These are phyloP conservation scores for Trypethelium eluteriae DNA, from an alignment of 495 filamentous ascomycete genomes.

Conservation along the genomic window DNA sequence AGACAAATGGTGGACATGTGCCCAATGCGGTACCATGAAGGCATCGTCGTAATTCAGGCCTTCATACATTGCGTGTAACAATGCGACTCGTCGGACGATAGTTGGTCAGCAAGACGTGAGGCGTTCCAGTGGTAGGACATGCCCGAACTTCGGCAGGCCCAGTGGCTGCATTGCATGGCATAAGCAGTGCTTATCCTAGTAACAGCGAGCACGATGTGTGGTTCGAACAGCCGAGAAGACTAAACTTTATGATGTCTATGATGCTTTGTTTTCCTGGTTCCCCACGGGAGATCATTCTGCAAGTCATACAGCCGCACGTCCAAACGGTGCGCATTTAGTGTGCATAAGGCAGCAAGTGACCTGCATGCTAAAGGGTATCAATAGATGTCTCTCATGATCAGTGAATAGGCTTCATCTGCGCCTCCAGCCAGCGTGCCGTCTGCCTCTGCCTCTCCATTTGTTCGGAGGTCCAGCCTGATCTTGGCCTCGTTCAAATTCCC, in stretches of 20 bases:
- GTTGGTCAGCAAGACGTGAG: background rate
- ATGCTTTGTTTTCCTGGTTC: background rate
- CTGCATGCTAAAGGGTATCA: background rate
- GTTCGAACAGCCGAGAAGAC: conserved; percentile 7
- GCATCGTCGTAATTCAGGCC: conserved; percentile 14
- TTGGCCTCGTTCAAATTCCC: conserved; percentile 7
- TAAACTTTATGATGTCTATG: conserved; percentile 7
- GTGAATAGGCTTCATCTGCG: background rate
- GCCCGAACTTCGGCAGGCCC: background rate
- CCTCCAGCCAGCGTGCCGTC: background rate
- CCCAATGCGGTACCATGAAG: conserved; percentile 37
- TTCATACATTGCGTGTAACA: background rate
- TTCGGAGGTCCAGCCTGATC: background rate
- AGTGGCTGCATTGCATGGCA: conserved; percentile 9
- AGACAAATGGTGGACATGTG: conserved; percentile 40
- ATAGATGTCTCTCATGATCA: background rate
- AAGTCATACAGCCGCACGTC: conserved; percentile 8
- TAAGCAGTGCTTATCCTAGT: background rate
- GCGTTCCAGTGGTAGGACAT: background rate
- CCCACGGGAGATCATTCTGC: conserved; percentile 3
- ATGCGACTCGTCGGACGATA: background rate
- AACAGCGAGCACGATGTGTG: background rate
- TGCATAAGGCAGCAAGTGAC: background rate
- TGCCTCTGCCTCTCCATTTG: conserved; percentile 7
- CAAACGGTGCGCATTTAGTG: background rate